Evolutionary conservation across 1,139 yeast species (phyloP).

Genomic region (Magnusiomyces starmeri): DNA sequence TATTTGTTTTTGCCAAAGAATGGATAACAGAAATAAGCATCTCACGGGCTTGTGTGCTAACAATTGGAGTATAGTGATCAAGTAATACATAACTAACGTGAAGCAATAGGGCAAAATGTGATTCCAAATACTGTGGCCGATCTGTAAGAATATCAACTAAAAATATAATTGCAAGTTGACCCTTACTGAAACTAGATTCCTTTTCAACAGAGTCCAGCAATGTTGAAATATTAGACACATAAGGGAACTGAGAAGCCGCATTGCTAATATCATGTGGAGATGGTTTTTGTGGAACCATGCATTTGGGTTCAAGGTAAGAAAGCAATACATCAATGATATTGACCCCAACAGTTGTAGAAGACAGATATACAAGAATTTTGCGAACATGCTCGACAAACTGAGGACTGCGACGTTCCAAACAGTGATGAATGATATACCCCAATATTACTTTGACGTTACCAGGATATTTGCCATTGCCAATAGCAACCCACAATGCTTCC

Average conservation of each 20-base stretch:
- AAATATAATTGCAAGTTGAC: slow-evolving; percentile 80
- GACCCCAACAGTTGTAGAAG: slow-evolving; percentile 52
- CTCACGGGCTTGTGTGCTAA: slow-evolving; percentile 78
- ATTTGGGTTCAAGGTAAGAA: slow-evolving; percentile 66
- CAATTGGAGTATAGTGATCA: slow-evolving; percentile 79
- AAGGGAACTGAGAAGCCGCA: slow-evolving; percentile 46
- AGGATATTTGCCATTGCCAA: slow-evolving; percentile 63
- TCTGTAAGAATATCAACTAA: slow-evolving; percentile 68
- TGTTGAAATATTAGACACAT: slow-evolving; percentile 63
- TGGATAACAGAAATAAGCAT: slow-evolving; percentile 68
- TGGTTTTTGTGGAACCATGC: slow-evolving; percentile 71
- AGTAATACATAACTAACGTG: slow-evolving; percentile 73
- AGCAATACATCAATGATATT: slow-evolving; percentile 58
- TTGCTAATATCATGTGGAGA: slow-evolving; percentile 30
- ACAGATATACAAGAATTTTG: slow-evolving; percentile 71
- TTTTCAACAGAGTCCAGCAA: slow-evolving; percentile 48
- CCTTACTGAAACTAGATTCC: slow-evolving; percentile 74
- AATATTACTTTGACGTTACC: slow-evolving; percentile 65
- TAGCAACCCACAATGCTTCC: slow-evolving; percentile 90
- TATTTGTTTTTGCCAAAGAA: slow-evolving; percentile 36
- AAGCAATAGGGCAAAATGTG: slow-evolving; percentile 64
- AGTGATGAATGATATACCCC: slow-evolving; percentile 60
- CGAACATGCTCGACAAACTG: slow-evolving; percentile 70
- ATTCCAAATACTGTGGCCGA: slow-evolving; percentile 30
- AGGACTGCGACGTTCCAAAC: slow-evolving; percentile 66